These are phyloP conservation scores for Candida labiduridarum DNA, from an alignment of 1,139 yeast genomes.

Conservation along the genomic window DNA sequence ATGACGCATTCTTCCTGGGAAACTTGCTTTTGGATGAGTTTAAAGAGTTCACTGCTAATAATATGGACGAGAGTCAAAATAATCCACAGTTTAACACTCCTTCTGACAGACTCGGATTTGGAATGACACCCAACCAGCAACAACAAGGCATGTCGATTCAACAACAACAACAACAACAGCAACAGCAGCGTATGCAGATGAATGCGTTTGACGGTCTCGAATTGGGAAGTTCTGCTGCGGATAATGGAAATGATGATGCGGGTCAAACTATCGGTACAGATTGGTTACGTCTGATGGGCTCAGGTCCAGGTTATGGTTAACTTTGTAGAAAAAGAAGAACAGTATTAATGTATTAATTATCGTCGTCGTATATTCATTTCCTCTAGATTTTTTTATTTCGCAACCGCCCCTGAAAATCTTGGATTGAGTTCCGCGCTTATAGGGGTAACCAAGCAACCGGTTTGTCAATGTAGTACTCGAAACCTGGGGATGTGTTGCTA, in stretches of 20 bases:
- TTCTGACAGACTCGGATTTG: not conserved
- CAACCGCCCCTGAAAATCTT: not conserved
- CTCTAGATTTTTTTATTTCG: not conserved
- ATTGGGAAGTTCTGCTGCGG: slow-evolving; percentile 2
- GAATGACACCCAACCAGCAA: slow-evolving; percentile 4
- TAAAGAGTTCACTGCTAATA: slow-evolving; percentile 4
- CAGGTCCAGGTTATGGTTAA: slow-evolving; percentile 36
- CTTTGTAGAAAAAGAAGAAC: not conserved
- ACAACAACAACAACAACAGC: slow-evolving; percentile 15
- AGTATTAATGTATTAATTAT: not conserved
- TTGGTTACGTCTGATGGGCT: slow-evolving; percentile 42
- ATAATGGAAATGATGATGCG: slow-evolving; percentile 9
- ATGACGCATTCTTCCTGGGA: slow-evolving; percentile 9
- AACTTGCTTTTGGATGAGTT: slow-evolving; percentile 9
- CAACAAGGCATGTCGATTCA: slow-evolving; percentile 16
- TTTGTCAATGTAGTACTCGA: too few species aligned
- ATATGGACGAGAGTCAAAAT: slow-evolving; percentile 1
- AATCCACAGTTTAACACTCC: slow-evolving; percentile 3
- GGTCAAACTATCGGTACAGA: slow-evolving; percentile 22
- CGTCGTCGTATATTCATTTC: not conserved
- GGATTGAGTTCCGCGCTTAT: too few species aligned
- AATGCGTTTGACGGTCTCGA: slow-evolving; percentile 4
- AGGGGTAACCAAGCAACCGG: too few species aligned
- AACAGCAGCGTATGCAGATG: slow-evolving; percentile 9
- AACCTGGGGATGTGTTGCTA: too few species aligned